Conservation (phyloP, 768 basidiomycete species). For the Xerocomellus chrysenteron region DNA sequence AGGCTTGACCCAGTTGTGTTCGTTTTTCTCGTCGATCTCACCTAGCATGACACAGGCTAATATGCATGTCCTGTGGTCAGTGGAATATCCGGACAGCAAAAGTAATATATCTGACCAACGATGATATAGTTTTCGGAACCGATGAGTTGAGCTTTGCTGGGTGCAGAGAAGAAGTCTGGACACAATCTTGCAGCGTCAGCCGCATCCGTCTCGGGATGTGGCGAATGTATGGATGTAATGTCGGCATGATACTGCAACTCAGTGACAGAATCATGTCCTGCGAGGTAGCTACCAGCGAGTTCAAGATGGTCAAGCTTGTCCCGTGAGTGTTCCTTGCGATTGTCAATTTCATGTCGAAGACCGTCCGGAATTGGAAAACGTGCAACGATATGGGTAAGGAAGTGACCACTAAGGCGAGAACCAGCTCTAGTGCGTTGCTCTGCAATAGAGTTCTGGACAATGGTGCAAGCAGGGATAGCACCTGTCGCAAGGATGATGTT, state of each 20-base stretch:
- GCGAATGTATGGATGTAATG: conserved; percentile 9
- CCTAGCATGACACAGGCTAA: conserved; percentile 7
- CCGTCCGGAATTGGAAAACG: conserved; percentile 5
- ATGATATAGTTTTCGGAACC: conserved; percentile 8
- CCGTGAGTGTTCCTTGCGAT: too few species aligned
- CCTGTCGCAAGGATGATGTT: conserved; percentile 24
- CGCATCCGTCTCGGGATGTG: conserved; percentile 7
- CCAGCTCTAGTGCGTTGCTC: conserved; percentile 15
- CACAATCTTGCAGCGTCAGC: conserved; percentile 16
- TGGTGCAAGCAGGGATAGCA: conserved; percentile 18
- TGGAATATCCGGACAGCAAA: too few species aligned
- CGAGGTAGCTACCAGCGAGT: conserved; percentile 8
- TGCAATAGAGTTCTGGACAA: conserved; percentile 16
- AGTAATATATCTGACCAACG: background rate
- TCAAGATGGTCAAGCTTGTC: too few species aligned
- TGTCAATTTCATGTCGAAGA: too few species aligned
- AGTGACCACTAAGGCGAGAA: conserved; percentile 16
- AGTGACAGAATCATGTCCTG: conserved; percentile 1
- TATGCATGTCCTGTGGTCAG: background rate
- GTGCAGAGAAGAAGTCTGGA: conserved; percentile 16
- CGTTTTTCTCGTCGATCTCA: conserved; percentile 6
- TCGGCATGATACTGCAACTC: conserved; percentile 12
- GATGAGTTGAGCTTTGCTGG: conserved; percentile 8
- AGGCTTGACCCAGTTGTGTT: background rate
- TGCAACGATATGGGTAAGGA: conserved; percentile 7